These are phyloP conservation scores for Stygiomarasmius scandens DNA, from an alignment of 1,284 basidiomycete species.

Conservation along the genomic window DNA sequence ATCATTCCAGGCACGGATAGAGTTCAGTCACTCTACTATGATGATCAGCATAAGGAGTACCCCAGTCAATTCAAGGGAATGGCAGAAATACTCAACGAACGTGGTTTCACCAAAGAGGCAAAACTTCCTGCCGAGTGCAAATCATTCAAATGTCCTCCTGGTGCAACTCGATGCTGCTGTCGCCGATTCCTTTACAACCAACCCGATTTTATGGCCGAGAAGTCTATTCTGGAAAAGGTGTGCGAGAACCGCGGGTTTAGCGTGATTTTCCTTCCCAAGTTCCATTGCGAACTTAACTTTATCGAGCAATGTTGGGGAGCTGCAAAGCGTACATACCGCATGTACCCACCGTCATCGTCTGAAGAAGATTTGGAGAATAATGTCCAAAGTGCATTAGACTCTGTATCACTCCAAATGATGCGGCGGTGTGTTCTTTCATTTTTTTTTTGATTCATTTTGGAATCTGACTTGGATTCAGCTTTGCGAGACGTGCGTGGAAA, in stretches of 20 bases:
- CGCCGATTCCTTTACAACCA: conserved; percentile 23
- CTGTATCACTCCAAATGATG: conserved; percentile 21
- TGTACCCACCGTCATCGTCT: conserved; percentile 17
- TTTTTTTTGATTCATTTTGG: not conserved
- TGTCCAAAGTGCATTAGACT: conserved; percentile 15
- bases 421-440: conserved; percentile 6
- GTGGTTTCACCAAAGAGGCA: conserved; percentile 18
- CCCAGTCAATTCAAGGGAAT: conserved; percentile 6
- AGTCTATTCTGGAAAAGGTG: conserved; percentile 20
- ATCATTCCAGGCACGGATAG: not conserved
- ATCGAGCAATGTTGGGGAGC: conserved; percentile 31
- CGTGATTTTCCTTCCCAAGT: conserved; percentile 22
- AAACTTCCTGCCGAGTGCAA: conserved; percentile 13
- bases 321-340: conserved; percentile 23
- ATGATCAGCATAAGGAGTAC: conserved; percentile 23
- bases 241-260: conserved; percentile 14
- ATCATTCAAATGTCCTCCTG: conserved; percentile 19
- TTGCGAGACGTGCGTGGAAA: not conserved
- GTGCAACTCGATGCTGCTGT: conserved; percentile 19
- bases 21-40: conserved; percentile 24
- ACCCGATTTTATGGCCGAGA: conserved; percentile 23
- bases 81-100: conserved; percentile 15
- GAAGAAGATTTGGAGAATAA: conserved; percentile 27
- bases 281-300: conserved; percentile 30
- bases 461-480: not conserved